A percentile compares a stretch with the other conserved stretches of the same genome.
Conservation (phyloP, 2,329 filamentous ascomycete species). For the Verticillium zaregamsianum region DNA sequence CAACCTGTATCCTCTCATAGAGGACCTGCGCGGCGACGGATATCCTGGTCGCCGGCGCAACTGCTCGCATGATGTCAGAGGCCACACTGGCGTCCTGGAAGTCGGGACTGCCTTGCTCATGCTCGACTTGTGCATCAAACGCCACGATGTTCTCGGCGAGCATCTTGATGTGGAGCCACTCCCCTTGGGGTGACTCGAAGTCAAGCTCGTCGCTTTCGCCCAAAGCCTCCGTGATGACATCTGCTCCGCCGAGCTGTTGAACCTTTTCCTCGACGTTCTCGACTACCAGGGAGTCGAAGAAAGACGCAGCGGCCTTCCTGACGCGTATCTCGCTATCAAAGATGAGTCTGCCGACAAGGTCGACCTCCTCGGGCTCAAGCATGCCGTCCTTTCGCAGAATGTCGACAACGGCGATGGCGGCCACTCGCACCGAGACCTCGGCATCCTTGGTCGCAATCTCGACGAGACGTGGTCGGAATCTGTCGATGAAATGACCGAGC, state of each 20-base stretch:
- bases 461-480: constrained; percentile 80
- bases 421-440: constrained; percentile 74
- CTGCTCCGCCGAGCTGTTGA: constrained; percentile 79
- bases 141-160: constrained; percentile 77
- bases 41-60: constrained; percentile 73
- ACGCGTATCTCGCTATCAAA: constrained; percentile 84
- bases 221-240: constrained; percentile 70
- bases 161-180: constrained; percentile 91
- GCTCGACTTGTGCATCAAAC: constrained; percentile 70
- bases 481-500: constrained; percentile 87
- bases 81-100: constrained; percentile 45
- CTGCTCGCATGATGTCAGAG: constrained; percentile 55
- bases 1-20: constrained; percentile 75
- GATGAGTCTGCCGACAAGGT: constrained; percentile 79
- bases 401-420: constrained; percentile 78
- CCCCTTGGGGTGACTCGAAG: constrained; percentile 68
- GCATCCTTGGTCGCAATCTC: constrained; percentile 89
- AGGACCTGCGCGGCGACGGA: constrained; percentile 81
- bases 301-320: constrained; percentile 81
- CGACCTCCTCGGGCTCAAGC: constrained; percentile 87
- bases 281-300: constrained; percentile 84
- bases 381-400: constrained; percentile 78
- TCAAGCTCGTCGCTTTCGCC: constrained; percentile 70
- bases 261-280: constrained; percentile 76
- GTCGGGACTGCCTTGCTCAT: constrained; percentile 44